Evolutionary conservation across 805 yeast species (phyloP).

Genomic region (Priceomyces medius): DNA sequence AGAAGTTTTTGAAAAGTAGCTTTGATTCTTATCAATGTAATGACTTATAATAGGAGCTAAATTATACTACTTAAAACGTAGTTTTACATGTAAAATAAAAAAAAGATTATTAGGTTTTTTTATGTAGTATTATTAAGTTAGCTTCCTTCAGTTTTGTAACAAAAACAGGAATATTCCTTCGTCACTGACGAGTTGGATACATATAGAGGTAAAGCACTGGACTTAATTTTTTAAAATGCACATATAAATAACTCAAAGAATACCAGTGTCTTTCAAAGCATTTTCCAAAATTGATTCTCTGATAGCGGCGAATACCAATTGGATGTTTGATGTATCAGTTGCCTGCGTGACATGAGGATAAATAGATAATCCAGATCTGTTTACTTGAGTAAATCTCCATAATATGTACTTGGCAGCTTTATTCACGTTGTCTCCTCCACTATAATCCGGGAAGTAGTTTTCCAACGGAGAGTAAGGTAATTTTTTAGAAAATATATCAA

Average conservation of each 20-base stretch:
- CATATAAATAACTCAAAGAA: constrained; percentile 37
- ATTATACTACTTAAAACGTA: neutral
- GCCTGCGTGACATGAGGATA: constrained; percentile 95
- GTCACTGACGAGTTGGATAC: neutral
- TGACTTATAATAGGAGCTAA: neutral
- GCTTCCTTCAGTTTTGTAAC: neutral
- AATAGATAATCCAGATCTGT: constrained; percentile 75
- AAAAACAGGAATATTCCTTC: neutral
- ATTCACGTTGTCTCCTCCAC: constrained; percentile 84
- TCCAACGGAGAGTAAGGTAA: constrained; percentile 78
- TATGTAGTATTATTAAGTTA: neutral
- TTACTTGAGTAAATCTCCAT: constrained; percentile 85
- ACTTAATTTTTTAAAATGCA: neutral
- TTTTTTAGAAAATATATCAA: constrained; percentile 86
- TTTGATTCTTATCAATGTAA: neutral
- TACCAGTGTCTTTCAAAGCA: constrained; percentile 72
- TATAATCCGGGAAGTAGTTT: constrained; percentile 83
- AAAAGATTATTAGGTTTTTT: too few relatives aligned
- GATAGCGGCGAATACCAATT: constrained; percentile 81
- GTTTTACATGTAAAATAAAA: neutral
- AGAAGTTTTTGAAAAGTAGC: neutral
- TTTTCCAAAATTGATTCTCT: constrained; percentile 78
- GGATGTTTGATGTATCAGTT: constrained; percentile 86
- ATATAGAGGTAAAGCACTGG: neutral
- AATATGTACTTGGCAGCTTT: constrained; percentile 90